Percentiles rank a stretch among this genome's conserved stretches.
These are phyloP conservation scores for Hymenoscyphus fraxineus DNA, from an alignment of 2,329 filamentous ascomycete genomes.

Conservation along the genomic window DNA sequence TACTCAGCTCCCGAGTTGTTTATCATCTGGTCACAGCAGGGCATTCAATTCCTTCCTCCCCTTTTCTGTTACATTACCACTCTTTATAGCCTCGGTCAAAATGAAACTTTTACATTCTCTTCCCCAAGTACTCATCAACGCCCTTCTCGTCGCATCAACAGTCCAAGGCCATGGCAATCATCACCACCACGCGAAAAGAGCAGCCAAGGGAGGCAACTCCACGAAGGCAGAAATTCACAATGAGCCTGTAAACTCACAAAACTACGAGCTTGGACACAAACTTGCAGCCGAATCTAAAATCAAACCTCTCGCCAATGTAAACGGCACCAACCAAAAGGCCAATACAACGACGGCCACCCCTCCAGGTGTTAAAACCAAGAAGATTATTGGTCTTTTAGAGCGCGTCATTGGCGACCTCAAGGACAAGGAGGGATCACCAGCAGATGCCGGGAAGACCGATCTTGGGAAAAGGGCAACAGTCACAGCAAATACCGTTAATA, in stretches of 20 bases:
- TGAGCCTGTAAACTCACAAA: not conserved
- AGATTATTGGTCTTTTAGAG: not conserved
- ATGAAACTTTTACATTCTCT: slow-evolving; percentile 3
- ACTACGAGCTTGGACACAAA: not conserved
- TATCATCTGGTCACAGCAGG: not conserved
- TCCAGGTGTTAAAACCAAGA: not conserved
- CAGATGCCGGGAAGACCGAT: not conserved
- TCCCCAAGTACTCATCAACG: not conserved
- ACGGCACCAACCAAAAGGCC: not conserved
- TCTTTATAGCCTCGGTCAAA: not conserved
- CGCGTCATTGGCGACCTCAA: not conserved
- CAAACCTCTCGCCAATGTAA: not conserved
- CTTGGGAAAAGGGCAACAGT: not conserved
- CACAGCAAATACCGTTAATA: slow-evolving; percentile 4
- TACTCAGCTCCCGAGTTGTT: not conserved
- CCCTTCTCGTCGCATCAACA: not conserved
- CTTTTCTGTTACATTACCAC: not conserved
- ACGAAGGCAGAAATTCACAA: not conserved
- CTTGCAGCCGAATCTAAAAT: not conserved
- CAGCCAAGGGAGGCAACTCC: not conserved
- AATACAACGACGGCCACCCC: not conserved
- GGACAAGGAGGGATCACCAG: not conserved
- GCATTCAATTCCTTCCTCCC: not conserved
- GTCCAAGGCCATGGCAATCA: not conserved
- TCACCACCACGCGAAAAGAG: not conserved